Evolutionary conservation across 2,329 filamentous ascomycete species (phyloP), one percentile per base, ranked within the genome.

Genomic region (Incumbomyces lentus): DNA sequence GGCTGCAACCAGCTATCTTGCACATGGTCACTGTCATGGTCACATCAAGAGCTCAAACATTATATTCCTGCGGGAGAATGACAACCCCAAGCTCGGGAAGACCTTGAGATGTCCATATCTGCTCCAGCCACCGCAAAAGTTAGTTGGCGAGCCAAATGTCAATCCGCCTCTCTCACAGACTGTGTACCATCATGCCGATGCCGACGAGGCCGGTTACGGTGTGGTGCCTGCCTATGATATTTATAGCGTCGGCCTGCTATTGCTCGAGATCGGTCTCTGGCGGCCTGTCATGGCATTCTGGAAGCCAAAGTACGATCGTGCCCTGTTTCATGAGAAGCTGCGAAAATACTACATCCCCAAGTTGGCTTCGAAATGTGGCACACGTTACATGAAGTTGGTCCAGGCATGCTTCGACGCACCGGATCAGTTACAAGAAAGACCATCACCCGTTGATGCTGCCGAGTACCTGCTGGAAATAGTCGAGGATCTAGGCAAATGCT

Each of bases 1-100:
- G 50, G 74, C 75, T 2, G 68, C 79, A 18, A 68, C 75, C 50
- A 73, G 75, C 47, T 61, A 82, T 29, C 71, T 80, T 60, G 71
- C 69, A 33, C 71, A 75, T 49, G 71, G 74, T 34, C 63, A 76
- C 14, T 68, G 74, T 6, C 79, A 82, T 61, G 74, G 78, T 41
- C 78, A 81, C 53, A 73, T 82, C 55, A 81, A 79, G 60, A 81
- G 78, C 63, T 77, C 71, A 59, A 82, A 80, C 55, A 69, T 82
- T 22, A 64, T 82, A 13, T 74, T 82, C 58, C 34, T 62, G 58
- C 26, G 52, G 36, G 37, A 58, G 61, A 57, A 62, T 58, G 17
- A 62, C 63, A 39, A 48, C 47, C 31, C 49, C 35, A 40, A 29
- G 31, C 30, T 46, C 2, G 37, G 37, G 2, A 40, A 32, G 17